These are phyloP conservation scores for Aristolochia californica DNA, from an alignment of 164 flowering plant genomes.

Conservation along the genomic window DNA sequence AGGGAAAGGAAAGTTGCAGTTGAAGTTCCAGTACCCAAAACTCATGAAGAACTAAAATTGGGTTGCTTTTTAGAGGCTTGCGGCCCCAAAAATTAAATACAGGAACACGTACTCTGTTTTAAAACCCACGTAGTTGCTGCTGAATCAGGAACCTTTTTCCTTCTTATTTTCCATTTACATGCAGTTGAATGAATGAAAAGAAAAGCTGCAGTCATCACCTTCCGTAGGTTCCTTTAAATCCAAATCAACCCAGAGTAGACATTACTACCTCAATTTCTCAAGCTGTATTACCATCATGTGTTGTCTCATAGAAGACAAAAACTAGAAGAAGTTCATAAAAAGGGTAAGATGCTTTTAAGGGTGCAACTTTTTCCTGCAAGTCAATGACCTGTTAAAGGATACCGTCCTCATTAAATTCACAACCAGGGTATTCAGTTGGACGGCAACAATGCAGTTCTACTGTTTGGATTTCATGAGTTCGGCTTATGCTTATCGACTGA, in stretches of 20 bases:
- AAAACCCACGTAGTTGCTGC: conserved; percentile 4
- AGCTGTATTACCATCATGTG: not conserved
- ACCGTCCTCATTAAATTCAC: conserved; percentile 5
- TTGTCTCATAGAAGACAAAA: conserved; percentile 1
- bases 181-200: conserved; percentile 3
- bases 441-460: not conserved
- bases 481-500: not conserved
- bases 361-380: not conserved
- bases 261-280: not conserved
- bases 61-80: not conserved
- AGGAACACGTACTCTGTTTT: conserved; percentile 2
- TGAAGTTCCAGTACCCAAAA: conserved; percentile 4
- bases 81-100: conserved; percentile 2
- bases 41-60: not conserved
- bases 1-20: not conserved
- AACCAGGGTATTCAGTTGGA: not conserved
- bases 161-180: not conserved
- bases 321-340: not conserved
- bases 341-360: not conserved
- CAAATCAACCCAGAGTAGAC: not conserved
- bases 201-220: conserved; percentile 6
- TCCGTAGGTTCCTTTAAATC: not conserved
- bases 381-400: not conserved
- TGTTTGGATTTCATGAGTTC: not conserved
- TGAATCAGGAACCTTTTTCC: not conserved